Evolutionary conservation across 2,329 filamentous ascomycete genomes (phyloP), one percentile per base, ranked within the genome.

Genomic region (Aspergillus sp.): DNA sequence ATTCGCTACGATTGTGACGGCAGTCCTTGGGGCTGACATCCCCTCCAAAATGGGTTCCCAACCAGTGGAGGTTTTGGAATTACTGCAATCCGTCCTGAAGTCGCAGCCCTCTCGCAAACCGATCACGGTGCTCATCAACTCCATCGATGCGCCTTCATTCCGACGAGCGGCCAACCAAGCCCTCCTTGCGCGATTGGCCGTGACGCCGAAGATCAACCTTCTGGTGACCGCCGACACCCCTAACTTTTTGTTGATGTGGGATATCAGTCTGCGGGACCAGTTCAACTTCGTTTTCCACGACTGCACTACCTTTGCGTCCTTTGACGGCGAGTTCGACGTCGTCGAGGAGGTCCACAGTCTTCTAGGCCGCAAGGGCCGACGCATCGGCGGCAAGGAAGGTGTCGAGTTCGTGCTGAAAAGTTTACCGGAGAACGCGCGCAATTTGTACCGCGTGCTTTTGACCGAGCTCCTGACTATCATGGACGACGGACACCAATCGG

Each of bases 231-330:
- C 89, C 57, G 94, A 98, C 76, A 92, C 91, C 9, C 92, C 93
- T 6, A 91, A 90, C 68, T 96, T 96, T 70, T 81, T 91, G 0
- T 78, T 97, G 1, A 83, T 98, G 54, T 99, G 94, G 93, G 92
- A 97, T 76, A 88, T 91, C 55, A 88, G 88, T 56, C 82, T 93
- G n/a, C 89, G 90, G 51, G 89, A 91, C 16, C 86, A 90, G 29
- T 91, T 93, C 76, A 90, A 90, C 73, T 93, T 97, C 67, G 80
- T 92, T 29, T 97, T 96, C 76, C 95, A 99, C 78, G 93, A 99
- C 78, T 90, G 90, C 69, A 98, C 95, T 1, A 98, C 95, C 0
- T 97, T 96, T 71, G 82, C 85, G 0, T 84, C 91, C 0, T 91
- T 90, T 67, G 81, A 83, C 11, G 82, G 84, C 3, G 92, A 96